A percentile compares a stretch with the other conserved stretches of the same genome.
Conservation (phyloP, 306 rosid genomes). For the Gynostemma pentaphyllum region DNA sequence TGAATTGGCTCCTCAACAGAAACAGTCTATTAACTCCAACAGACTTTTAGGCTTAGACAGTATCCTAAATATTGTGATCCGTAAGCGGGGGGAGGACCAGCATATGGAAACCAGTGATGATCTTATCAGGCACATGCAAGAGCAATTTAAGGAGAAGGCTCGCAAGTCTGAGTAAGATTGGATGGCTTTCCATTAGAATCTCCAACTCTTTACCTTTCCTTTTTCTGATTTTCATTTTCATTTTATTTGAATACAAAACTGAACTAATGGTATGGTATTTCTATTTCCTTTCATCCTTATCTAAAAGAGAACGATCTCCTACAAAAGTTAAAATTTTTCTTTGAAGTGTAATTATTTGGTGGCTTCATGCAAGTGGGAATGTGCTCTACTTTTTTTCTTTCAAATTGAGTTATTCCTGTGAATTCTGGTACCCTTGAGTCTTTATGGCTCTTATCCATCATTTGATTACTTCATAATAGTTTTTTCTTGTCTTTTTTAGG, state of each 20-base stretch:
- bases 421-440: too few relatives aligned
- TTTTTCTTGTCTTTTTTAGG: conserved; percentile 37
- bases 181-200: conserved; percentile 8
- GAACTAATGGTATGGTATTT: neutral
- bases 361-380: too few relatives aligned
- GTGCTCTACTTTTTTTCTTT: too few relatives aligned
- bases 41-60: conserved; percentile 79
- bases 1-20: conserved; percentile 66
- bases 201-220: neutral
- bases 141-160: conserved; percentile 94
- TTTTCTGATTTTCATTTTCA: neutral
- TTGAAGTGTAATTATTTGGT: neutral
- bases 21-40: conserved; percentile 66
- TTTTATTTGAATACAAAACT: neutral
- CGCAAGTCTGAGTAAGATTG: conserved; percentile 88
- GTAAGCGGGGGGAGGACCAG: conserved; percentile 55
- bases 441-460: too few relatives aligned
- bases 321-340: neutral
- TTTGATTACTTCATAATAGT: neutral
- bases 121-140: conserved; percentile 93
- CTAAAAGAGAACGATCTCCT: neutral
- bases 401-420: too few relatives aligned
- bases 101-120: conserved; percentile 89
- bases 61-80: conserved; percentile 86
- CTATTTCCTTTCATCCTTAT: neutral